Percentiles rank a stretch among this genome's conserved stretches.
Evolutionary conservation across 2,329 filamentous ascomycete genomes (phyloP).

Genomic region (Myotisia sp.): DNA sequence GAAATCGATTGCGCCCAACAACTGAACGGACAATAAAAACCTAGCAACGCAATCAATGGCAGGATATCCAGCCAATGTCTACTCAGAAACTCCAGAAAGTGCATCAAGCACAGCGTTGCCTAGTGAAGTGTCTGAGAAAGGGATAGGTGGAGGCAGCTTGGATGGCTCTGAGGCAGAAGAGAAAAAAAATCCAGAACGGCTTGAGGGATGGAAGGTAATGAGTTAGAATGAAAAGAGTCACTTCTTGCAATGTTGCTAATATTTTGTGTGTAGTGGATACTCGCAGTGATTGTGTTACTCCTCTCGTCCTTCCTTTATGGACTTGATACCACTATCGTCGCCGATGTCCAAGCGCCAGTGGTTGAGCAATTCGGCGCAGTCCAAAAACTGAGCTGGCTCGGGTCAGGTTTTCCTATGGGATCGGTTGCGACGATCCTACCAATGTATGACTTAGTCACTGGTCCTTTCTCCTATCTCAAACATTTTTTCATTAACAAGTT

Average conservation of each 20-base stretch:
- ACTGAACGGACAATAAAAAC: too few species aligned
- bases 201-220: constrained; percentile 2
- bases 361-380: constrained; percentile 5
- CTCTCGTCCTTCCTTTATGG: constrained; percentile 26
- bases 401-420: constrained; percentile 27
- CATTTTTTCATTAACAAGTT: constrained; percentile 10
- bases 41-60: too few species aligned
- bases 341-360: constrained; percentile 27
- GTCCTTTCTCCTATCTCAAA: background rate
- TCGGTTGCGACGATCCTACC: constrained; percentile 27
- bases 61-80: too few species aligned
- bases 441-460: constrained; percentile 1
- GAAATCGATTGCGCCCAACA: too few species aligned
- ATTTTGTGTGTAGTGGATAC: constrained; percentile 10
- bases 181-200: background rate
- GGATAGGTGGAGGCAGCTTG: too few species aligned
- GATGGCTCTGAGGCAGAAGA: background rate
- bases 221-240: too few species aligned
- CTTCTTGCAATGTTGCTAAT: too few species aligned
- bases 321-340: constrained; percentile 36
- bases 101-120: too few species aligned
- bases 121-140: too few species aligned
- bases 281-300: constrained; percentile 18
- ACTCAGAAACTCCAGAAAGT: too few species aligned
- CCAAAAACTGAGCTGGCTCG: constrained; percentile 6